phyloP scores from a whole-genome alignment of 306 rosid species.

The Inga oerstediana region DNA sequence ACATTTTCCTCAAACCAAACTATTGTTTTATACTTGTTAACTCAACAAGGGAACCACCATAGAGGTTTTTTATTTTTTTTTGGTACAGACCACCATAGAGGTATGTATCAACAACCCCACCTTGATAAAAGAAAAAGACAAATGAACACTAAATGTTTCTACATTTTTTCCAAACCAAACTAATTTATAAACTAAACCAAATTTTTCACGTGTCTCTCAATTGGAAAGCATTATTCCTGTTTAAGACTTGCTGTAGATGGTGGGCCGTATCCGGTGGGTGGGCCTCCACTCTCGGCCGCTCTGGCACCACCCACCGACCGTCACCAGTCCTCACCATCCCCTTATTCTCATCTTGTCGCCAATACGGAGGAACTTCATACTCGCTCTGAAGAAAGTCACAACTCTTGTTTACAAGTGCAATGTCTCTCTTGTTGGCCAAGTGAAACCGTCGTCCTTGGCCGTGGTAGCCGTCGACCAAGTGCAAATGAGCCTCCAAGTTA shows the following conservation, averaged over 20 bases:
- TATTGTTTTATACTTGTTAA: too few relatives aligned
- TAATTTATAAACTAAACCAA: neutral
- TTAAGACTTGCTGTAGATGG: conserved; percentile 50
- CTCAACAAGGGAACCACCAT: neutral
- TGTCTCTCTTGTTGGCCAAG: conserved; percentile 50
- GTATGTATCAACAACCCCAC: neutral
- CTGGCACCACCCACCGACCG: conserved; percentile 73
- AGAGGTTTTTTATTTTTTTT: too few relatives aligned
- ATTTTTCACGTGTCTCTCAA: conserved; percentile 14
- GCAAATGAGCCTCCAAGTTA: conserved; percentile 64
- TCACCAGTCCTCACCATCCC: conserved; percentile 62
- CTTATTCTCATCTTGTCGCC: conserved; percentile 81
- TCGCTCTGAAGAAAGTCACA: conserved; percentile 48
- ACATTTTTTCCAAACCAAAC: neutral
- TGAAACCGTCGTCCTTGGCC: conserved; percentile 46
- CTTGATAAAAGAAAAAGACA: neutral
- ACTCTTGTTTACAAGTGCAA: conserved; percentile 65
- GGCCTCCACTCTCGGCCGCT: conserved; percentile 49
- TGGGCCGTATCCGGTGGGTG: conserved; percentile 61
- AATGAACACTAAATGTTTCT: neutral
- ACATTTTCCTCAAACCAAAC: too few relatives aligned
- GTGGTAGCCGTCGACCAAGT: conserved; percentile 65
- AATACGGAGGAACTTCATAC: conserved; percentile 54
- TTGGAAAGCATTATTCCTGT: conserved; percentile 12
- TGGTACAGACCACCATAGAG: neutral